These are phyloP conservation scores for Gynandropsis gynandra DNA, from an alignment of 345 rosid genomes.

Conservation along the genomic window DNA sequence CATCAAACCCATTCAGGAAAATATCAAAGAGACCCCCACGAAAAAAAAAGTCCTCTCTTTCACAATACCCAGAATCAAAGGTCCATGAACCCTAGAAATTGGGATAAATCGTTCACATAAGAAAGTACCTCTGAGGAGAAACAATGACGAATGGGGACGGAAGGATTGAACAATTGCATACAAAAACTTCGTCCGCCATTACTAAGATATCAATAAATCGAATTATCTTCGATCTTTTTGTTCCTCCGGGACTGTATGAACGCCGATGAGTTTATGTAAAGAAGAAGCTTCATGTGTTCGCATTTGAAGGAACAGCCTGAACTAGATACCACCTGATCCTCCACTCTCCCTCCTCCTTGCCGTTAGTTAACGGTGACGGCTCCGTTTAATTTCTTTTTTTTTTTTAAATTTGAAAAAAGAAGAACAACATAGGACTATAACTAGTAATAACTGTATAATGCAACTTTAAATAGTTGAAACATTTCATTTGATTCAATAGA, in stretches of 20 bases:
- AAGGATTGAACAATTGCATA: constrained; percentile 2
- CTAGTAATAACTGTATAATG: too few species aligned
- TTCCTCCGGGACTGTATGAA: constrained; percentile 9
- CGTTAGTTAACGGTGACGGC: too few species aligned
- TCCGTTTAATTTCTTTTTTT: not conserved
- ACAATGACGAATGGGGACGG: constrained; percentile 12
- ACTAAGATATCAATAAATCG: not conserved
- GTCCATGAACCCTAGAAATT: constrained; percentile 16
- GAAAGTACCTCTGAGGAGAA: constrained; percentile 22
- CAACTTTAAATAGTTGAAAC: too few species aligned
- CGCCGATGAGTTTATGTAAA: constrained; percentile 27
- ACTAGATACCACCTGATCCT: constrained; percentile 32
- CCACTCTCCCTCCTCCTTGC: not conserved
- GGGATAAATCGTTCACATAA: constrained; percentile 13
- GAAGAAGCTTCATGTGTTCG: constrained; percentile 24
- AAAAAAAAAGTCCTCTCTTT: too few species aligned
- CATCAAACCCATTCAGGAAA: constrained; percentile 12
- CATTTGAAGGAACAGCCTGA: constrained; percentile 22
- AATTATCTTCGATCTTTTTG: not conserved
- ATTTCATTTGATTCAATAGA: too few species aligned
- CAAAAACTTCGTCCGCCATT: constrained; percentile 20
- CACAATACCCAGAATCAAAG: too few species aligned
- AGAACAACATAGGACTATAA: too few species aligned
- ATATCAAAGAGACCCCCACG: too few species aligned
- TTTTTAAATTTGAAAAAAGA: not conserved